Evolutionary conservation across 1,284 basidiomycete species (phyloP).

Genomic region (Pseudozyma flocculosa): DNA sequence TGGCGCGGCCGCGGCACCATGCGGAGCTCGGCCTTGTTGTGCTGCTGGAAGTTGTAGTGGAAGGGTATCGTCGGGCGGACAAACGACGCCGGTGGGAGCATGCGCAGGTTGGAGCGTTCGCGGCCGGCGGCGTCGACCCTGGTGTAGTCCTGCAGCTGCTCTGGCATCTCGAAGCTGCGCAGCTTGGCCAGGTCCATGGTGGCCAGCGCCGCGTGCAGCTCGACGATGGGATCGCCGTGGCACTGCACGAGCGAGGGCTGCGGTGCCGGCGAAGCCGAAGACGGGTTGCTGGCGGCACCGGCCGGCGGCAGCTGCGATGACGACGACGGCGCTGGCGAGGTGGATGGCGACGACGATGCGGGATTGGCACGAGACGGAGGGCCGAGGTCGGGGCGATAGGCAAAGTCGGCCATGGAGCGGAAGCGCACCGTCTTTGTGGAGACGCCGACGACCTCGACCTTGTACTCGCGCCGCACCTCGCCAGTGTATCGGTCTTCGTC

Average conservation of each 20-base stretch:
- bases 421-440: slow-evolving; percentile 82
- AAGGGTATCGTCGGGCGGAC: slow-evolving; percentile 44
- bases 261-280: neutral
- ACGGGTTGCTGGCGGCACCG: no score
- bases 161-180: slow-evolving; percentile 19
- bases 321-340: neutral
- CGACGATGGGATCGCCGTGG: slow-evolving; percentile 20
- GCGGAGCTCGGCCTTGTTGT: slow-evolving; percentile 30
- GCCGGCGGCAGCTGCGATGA: no score
- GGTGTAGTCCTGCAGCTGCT: slow-evolving; percentile 40
- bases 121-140: neutral
- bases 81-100: slow-evolving; percentile 51
- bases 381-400: slow-evolving; percentile 35
- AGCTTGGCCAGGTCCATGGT: slow-evolving; percentile 43
- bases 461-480: slow-evolving; percentile 65
- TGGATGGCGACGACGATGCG: no score
- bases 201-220: slow-evolving; percentile 36
- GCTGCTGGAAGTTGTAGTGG: slow-evolving; percentile 41
- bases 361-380: slow-evolving; percentile 1
- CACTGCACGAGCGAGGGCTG: no score
- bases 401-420: slow-evolving; percentile 61
- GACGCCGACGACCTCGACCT: slow-evolving; percentile 72
- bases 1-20: slow-evolving; percentile 12
- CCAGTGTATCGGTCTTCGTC: slow-evolving; percentile 10
- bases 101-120: slow-evolving; percentile 28